A percentile compares a stretch with the other conserved stretches of the same genome.
phyloP scores from a whole-genome alignment of 108 stramenopile species.

The Licmophora abbreviata region DNA sequence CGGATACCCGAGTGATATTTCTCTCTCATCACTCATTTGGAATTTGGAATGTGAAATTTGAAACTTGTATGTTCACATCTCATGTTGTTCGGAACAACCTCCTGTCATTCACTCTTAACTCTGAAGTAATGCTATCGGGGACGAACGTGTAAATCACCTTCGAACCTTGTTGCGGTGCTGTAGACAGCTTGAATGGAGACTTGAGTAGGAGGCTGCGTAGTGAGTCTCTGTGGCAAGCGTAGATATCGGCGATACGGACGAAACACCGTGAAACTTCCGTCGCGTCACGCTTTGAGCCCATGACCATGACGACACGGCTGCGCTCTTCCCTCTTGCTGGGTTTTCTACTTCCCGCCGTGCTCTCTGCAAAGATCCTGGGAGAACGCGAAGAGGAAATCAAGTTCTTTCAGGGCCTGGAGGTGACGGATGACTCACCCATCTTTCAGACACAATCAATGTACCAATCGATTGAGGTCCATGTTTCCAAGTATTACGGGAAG shows the following conservation, averaged over 20 bases:
- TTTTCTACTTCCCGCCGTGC: background rate
- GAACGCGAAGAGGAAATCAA: background rate
- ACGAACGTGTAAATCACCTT: too few species aligned
- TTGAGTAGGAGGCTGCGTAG: too few species aligned
- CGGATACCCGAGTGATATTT: too few species aligned
- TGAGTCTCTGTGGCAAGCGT: background rate
- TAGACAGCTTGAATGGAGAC: too few species aligned
- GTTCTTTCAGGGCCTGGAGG: background rate
- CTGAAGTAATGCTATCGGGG: too few species aligned
- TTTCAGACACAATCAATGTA: constrained; percentile 35
- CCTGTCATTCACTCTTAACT: too few species aligned
- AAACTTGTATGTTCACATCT: too few species aligned
- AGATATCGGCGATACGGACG: background rate
- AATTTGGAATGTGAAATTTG: too few species aligned
- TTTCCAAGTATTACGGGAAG: constrained; percentile 56
- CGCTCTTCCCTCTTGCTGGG: background rate
- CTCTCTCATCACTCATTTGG: too few species aligned
- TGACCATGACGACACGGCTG: background rate
- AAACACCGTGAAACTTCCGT: background rate
- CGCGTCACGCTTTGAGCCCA: background rate
- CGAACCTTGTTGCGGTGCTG: background rate
- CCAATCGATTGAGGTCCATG: constrained; percentile 59
- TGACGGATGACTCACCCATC: constrained; percentile 9
- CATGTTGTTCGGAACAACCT: too few species aligned
- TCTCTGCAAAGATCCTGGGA: background rate